These are phyloP conservation scores for Fusarium heterosporum DNA, from an alignment of 2,329 filamentous ascomycete genomes.

Conservation along the genomic window DNA sequence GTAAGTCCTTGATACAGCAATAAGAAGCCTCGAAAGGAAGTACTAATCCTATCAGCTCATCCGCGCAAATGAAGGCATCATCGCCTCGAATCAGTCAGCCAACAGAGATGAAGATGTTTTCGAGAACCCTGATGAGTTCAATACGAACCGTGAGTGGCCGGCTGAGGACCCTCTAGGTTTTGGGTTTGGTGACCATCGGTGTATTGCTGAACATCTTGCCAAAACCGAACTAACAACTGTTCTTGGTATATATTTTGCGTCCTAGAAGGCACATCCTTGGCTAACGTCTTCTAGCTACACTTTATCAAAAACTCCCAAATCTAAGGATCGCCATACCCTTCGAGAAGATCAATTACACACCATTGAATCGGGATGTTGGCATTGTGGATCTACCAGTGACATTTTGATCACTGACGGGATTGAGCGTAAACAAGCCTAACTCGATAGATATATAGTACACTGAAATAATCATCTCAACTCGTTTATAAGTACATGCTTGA, in stretches of 20 bases:
- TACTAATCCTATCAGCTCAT: constrained; percentile 46
- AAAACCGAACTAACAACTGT: constrained; percentile 27
- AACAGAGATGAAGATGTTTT: constrained; percentile 61
- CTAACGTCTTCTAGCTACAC: neutral
- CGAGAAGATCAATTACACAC: constrained; percentile 26
- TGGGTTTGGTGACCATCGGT: constrained; percentile 60
- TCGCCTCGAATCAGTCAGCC: constrained; percentile 60
- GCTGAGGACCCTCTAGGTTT: constrained; percentile 56
- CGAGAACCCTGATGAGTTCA: constrained; percentile 55
- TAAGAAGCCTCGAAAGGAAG: neutral
- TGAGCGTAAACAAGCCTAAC: too few relatives aligned
- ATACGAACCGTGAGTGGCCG: constrained; percentile 54
- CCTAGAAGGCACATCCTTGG: neutral
- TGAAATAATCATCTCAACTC: neutral
- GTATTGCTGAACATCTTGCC: constrained; percentile 59
- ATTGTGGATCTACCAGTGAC: constrained; percentile 19
- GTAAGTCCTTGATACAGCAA: constrained; percentile 22
- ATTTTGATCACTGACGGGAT: neutral
- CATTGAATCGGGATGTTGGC: constrained; percentile 22
- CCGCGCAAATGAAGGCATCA: constrained; percentile 59
- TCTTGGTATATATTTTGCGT: neutral
- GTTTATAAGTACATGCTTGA: neutral
- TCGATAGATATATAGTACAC: too few relatives aligned
- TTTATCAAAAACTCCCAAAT: constrained; percentile 16
- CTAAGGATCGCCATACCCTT: constrained; percentile 20